A percentile compares a stretch with the other conserved stretches of the same genome.
phyloP scores from a whole-genome alignment of 345 rosid genomes.

The Eutrema japonicum region DNA sequence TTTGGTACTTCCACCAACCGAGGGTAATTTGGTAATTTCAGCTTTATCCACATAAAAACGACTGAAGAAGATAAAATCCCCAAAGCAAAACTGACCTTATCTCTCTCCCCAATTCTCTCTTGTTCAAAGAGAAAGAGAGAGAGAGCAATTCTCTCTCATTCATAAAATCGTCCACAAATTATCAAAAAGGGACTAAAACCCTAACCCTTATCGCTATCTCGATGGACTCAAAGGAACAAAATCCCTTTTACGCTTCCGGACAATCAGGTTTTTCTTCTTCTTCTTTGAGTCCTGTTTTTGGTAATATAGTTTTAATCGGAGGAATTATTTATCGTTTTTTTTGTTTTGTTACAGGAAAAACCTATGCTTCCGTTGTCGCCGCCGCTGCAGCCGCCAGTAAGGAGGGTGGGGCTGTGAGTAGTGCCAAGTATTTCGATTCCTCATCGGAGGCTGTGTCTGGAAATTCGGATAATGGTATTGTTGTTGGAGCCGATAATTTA shows the following conservation, averaged over 20 bases:
- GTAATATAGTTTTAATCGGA: conserved; percentile 38
- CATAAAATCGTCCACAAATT: conserved; percentile 18
- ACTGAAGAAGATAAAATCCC: conserved; percentile 37
- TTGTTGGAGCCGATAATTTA: conserved; percentile 27
- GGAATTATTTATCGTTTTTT: background rate
- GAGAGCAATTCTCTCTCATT: conserved; percentile 33
- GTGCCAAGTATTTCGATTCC: conserved; percentile 56
- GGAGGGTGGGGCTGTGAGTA: conserved; percentile 55
- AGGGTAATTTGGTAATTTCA: conserved; percentile 16
- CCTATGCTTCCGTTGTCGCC: conserved; percentile 45
- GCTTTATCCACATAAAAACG: background rate
- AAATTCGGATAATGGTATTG: conserved; percentile 17
- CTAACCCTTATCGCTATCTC: conserved; percentile 20
- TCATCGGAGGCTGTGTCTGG: conserved; percentile 40
- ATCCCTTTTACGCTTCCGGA: conserved; percentile 37
- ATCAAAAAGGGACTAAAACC: conserved; percentile 17
- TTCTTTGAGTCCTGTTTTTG: conserved; percentile 24
- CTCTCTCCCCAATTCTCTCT: conserved; percentile 43
- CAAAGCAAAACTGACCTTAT: conserved; percentile 44
- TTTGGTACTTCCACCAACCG: conserved; percentile 24
- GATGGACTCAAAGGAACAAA: conserved; percentile 54
- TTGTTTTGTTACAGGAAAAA: conserved; percentile 28
- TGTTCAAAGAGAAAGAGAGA: conserved; percentile 9
- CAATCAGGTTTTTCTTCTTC: conserved; percentile 56
- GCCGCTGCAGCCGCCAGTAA: conserved; percentile 40